phyloP scores from a whole-genome alignment of 2,329 filamentous ascomycete species.

The Cercospora sp. region DNA sequence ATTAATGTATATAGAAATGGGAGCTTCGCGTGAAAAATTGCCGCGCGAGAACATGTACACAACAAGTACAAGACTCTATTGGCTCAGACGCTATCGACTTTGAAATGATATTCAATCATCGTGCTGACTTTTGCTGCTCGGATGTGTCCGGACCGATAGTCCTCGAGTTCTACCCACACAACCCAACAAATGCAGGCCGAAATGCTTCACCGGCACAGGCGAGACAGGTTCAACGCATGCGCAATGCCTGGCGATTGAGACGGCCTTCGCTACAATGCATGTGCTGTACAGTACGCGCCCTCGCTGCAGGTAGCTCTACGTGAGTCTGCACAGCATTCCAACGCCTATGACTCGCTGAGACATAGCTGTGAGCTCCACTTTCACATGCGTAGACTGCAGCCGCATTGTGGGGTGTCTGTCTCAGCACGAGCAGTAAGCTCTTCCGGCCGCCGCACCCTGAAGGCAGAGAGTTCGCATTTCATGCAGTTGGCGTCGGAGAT shows the following conservation, averaged over 20 bases:
- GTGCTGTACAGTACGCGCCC: background rate
- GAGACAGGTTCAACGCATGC: background rate
- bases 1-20: background rate
- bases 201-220: background rate
- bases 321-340: background rate
- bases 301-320: background rate
- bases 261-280: background rate
- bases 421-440: background rate
- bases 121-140: background rate
- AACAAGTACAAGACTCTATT: background rate
- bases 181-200: background rate
- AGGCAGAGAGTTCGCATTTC: conserved; percentile 8
- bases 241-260: background rate
- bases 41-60: background rate
- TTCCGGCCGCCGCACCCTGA: background rate
- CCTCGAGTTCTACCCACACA: background rate
- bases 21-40: background rate
- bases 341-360: background rate
- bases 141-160: background rate
- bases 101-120: background rate
- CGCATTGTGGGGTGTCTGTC: conserved; percentile 2
- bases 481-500: background rate
- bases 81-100: background rate
- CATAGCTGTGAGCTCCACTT: background rate
- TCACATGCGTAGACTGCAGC: background rate